Evolutionary conservation across 2,329 filamentous ascomycete genomes (phyloP).

Genomic region (Phyllosticta citriasiana): DNA sequence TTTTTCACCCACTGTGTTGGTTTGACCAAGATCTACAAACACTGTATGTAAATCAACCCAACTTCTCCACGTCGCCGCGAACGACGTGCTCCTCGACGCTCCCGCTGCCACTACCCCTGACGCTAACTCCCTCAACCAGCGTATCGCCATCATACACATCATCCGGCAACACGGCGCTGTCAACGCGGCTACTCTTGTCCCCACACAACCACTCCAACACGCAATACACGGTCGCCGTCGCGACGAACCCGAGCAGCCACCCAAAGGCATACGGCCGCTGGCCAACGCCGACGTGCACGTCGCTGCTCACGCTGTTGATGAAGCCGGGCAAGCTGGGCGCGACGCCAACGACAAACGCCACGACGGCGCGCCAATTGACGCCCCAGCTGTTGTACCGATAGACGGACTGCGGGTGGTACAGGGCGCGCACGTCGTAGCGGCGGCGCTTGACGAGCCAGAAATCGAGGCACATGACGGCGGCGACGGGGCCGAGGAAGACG

Average conservation of each 20-base stretch:
- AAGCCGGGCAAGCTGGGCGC: conserved; percentile 49
- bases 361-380: conserved; percentile 50
- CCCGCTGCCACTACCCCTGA: background rate
- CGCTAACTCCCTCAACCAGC: conserved; percentile 16
- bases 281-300: conserved; percentile 36
- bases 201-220: conserved; percentile 40
- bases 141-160: conserved; percentile 21
- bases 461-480: conserved; percentile 49
- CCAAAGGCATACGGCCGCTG: conserved; percentile 51
- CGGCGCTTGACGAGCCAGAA: conserved; percentile 47
- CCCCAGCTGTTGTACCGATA: conserved; percentile 43
- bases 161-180: conserved; percentile 28
- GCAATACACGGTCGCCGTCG: conserved; percentile 46
- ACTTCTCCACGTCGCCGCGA: background rate
- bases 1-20: no score
- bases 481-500: conserved; percentile 56
- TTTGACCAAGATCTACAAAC: background rate
- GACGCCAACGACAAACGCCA: conserved; percentile 48
- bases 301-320: conserved; percentile 32
- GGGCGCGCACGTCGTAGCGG: conserved; percentile 41
- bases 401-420: conserved; percentile 41
- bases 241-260: conserved; percentile 54
- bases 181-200: conserved; percentile 40
- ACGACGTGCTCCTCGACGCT: background rate
- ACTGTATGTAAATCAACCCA: background rate